Evolutionary conservation across 1,284 basidiomycete genomes (phyloP).

Genomic region (Trichosporon inkin): DNA sequence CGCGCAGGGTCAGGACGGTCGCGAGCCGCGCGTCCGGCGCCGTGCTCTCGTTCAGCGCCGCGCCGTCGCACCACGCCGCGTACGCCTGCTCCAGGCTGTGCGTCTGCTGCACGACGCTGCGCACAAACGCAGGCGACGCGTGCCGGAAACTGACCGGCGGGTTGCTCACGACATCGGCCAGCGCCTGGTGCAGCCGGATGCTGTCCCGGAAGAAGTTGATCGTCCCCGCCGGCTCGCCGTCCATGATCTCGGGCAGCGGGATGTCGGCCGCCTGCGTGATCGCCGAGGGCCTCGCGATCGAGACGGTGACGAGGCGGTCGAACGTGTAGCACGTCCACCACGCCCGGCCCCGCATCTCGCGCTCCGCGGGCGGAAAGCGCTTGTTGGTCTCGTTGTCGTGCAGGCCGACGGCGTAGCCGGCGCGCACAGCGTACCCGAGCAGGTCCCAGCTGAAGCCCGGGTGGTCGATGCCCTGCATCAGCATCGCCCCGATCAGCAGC

Average conservation of each 20-base stretch:
- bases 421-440: conserved; percentile 21
- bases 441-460: conserved; percentile 23
- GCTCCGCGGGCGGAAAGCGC: conserved; percentile 9
- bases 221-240: conserved; percentile 7
- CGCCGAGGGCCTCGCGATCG: conserved; percentile 18
- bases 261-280: conserved; percentile 11
- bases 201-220: conserved; percentile 17
- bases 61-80: conserved; percentile 18
- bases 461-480: conserved; percentile 25
- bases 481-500: conserved; percentile 19
- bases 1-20: conserved; percentile 18
- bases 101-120: conserved; percentile 8
- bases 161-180: conserved; percentile 19
- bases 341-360: conserved; percentile 20
- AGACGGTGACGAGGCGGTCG: conserved; percentile 22
- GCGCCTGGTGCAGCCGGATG: conserved; percentile 20
- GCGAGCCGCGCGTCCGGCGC: conserved; percentile 1
- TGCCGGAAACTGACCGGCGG: conserved; percentile 11
- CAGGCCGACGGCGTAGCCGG: conserved; percentile 23
- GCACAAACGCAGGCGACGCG: conserved; percentile 4
- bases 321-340: conserved; percentile 27
- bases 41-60: background rate
- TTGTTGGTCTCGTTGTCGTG: conserved; percentile 16
- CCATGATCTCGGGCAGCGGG: conserved; percentile 13
- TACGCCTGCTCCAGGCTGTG: conserved; percentile 23